Evolutionary conservation across 2,329 filamentous ascomycete species (phyloP), one percentile per base, ranked within the genome.

Genomic region (Moelleriella libera): DNA sequence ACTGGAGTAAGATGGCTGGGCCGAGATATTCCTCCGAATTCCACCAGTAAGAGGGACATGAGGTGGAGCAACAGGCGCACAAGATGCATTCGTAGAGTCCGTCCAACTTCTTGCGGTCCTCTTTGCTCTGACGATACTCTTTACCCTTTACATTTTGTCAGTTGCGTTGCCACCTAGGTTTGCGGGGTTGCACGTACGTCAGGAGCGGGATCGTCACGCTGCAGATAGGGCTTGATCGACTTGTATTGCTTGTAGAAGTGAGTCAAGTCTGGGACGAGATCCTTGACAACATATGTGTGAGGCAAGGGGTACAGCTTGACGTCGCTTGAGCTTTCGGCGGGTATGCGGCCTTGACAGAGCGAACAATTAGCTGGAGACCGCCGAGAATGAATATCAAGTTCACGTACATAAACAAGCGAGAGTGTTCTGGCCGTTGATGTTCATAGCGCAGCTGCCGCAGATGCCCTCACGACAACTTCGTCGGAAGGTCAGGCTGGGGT

Each of bases 171-270:
- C 40, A 42, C 7, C 34, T 2, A 42, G 9, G 14, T 3, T n/a
- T 8, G 9, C 9, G 12, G 40, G 9, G 9, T 11, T 8, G 10
- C 9, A 75, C 84, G 65, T 77, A 94, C 87, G 63, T 96, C 86
- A 56, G 82, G 79, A 42, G 87, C 72, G 48, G 86, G 83, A 30
- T 87, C 92, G 54, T 89, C 83, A 62, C 88, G 81, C 74, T 97
- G 92, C 47, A 98, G 82, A 68, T 95, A 98, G 42, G 92, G 92
- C 82, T 97, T 94, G 72, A 98, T 96, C 12, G 89, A 96, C 72
- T 96, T 95, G 80, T 98, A 98, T 76, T 98, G 92, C 79, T 97
- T 97, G 81, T 98, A 98, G 74, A 98, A 97, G 63, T 92, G 85
- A 53, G 92, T 98, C 72, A 98, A 74, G 65, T 98, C 92, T 50